Conservation (phyloP, 108 stramenopile genomes). For the Aurantiochytrium sp. region DNA sequence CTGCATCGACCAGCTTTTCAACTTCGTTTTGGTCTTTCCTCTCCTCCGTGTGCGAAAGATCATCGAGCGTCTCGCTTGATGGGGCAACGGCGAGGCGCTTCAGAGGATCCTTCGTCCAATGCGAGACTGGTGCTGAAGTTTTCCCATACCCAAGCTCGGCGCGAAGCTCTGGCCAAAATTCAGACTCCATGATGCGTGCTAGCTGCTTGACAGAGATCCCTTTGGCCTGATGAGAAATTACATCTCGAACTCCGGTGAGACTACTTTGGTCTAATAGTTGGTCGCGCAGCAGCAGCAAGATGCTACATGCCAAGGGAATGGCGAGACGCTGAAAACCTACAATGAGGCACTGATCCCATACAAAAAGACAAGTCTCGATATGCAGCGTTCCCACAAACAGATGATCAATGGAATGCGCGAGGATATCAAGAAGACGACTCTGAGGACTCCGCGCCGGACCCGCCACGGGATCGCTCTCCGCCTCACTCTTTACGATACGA, state of each 20-base stretch:
- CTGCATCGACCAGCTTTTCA: too few species aligned
- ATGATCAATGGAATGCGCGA: not conserved
- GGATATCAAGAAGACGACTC: not conserved
- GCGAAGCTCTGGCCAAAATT: not conserved
- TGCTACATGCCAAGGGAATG: not conserved
- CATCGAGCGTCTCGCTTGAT: too few species aligned
- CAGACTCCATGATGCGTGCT: not conserved
- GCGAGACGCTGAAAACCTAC: not conserved
- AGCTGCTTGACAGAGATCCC: not conserved
- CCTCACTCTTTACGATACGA: not conserved
- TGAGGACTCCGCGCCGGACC: not conserved
- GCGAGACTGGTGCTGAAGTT: not conserved
- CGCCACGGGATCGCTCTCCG: not conserved
- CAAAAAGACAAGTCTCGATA: not conserved
- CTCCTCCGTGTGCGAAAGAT: too few species aligned
- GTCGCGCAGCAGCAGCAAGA: not conserved
- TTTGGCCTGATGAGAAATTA: not conserved
- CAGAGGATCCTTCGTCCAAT: not conserved
- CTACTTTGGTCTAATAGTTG: not conserved
- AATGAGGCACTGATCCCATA: not conserved
- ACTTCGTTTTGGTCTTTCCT: too few species aligned
- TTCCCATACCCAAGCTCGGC: not conserved
- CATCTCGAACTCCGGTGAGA: not conserved
- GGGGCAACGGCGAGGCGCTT: not conserved
- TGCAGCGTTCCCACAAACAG: not conserved